Evolutionary conservation across 306 rosid species (phyloP).

Genomic region (Fragaria ananassa): DNA sequence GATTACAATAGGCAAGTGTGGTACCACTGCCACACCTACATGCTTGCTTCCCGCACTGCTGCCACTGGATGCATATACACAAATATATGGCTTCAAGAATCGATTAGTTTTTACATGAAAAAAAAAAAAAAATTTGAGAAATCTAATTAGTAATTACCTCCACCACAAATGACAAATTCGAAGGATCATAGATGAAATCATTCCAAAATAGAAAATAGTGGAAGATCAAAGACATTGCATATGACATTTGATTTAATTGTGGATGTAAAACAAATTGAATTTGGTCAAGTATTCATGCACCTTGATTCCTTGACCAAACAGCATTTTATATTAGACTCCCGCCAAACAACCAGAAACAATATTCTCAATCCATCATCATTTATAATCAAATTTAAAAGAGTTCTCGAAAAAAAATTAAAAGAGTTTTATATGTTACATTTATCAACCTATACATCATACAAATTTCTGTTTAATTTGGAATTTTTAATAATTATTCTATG

Average conservation of each 20-base stretch:
- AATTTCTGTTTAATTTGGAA: too few relatives aligned
- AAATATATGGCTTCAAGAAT: background rate
- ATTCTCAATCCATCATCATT: background rate
- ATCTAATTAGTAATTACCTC: background rate
- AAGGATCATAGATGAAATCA: background rate
- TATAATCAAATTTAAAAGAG: background rate
- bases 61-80: slow-evolving; percentile 6
- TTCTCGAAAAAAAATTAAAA: too few relatives aligned
- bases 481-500: too few relatives aligned
- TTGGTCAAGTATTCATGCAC: background rate
- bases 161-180: background rate
- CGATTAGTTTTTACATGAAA: background rate
- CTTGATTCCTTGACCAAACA: background rate
- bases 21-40: slow-evolving; percentile 27
- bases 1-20: slow-evolving; percentile 21
- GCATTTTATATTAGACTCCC: background rate
- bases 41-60: slow-evolving; percentile 37
- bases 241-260: background rate
- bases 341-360: background rate
- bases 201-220: background rate
- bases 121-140: background rate
- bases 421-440: background rate
- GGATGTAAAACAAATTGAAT: background rate
- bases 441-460: background rate
- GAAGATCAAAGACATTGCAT: background rate